These are phyloP conservation scores for Solanum rostratum DNA, from an alignment of 257 asterid species.

Conservation along the genomic window DNA sequence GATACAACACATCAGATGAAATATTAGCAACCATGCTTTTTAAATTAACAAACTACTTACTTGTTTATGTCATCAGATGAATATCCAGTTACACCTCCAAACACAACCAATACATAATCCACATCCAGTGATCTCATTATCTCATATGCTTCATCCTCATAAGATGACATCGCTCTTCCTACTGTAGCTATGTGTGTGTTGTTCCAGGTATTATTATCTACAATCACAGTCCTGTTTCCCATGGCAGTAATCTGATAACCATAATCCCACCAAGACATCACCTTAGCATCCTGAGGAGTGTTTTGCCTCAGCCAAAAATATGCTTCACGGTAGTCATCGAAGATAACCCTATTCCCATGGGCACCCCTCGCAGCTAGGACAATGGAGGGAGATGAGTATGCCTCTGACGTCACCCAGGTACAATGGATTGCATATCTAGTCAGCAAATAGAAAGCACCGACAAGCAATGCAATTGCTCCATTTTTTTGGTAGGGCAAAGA, in stretches of 20 bases:
- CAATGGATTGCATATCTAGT: slow-evolving; percentile 89
- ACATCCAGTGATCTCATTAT: slow-evolving; percentile 96
- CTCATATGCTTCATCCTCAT: slow-evolving; percentile 94
- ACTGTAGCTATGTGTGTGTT: slow-evolving; percentile 98
- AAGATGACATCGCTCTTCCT: slow-evolving; percentile 98
- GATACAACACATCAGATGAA: background rate
- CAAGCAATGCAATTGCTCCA: slow-evolving; percentile 79
- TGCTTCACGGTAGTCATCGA: slow-evolving; percentile 95
- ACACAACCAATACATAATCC: slow-evolving; percentile 85
- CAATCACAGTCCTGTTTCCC: slow-evolving; percentile 97
- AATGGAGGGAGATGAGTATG: slow-evolving; percentile 98
- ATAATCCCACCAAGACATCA: slow-evolving; percentile 99
- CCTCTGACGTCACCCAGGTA: slow-evolving; percentile 99
- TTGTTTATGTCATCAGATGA: slow-evolving; percentile 98
- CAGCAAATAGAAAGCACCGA: slow-evolving; percentile 80
- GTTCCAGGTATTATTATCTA: slow-evolving; percentile 98
- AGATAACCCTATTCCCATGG: slow-evolving; percentile 81
- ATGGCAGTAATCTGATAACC: slow-evolving; percentile 98
- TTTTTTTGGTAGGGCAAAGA: slow-evolving; percentile 69
- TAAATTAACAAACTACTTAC: slow-evolving; percentile 33
- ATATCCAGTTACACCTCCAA: slow-evolving; percentile 97
- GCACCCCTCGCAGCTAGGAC: slow-evolving; percentile 99
- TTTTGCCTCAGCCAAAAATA: slow-evolving; percentile 92
- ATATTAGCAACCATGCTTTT: background rate
- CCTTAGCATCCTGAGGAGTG: slow-evolving; percentile 94